A percentile compares a stretch with the other conserved stretches of the same genome.
Conservation (phyloP, 2,329 filamentous ascomycete species). For the Penicillium sp. region DNA sequence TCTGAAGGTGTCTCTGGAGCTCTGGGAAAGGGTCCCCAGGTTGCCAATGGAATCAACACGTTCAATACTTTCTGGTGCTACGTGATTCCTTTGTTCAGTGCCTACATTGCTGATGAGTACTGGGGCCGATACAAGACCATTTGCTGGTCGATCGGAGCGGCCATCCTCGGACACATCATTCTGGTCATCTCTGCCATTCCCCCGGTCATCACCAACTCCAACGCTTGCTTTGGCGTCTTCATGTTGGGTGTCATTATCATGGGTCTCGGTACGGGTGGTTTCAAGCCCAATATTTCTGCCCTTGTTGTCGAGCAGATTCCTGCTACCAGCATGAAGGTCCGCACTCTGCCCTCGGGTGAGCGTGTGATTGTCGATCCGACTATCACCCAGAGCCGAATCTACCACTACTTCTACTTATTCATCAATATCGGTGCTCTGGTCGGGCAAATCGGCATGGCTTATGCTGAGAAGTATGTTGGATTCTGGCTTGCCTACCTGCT, state of each 20-base stretch:
- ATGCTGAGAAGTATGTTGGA: conserved; percentile 71
- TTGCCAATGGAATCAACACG: conserved; percentile 50
- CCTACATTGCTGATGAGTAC: conserved; percentile 67
- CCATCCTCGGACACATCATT: conserved; percentile 66
- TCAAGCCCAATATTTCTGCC: conserved; percentile 76
- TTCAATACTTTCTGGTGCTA: conserved; percentile 65
- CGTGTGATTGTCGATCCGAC: conserved; percentile 69
- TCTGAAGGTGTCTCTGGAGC: conserved; percentile 51
- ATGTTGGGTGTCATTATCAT: conserved; percentile 64
- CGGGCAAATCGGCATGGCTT: conserved; percentile 65
- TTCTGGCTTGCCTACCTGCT: conserved; percentile 62
- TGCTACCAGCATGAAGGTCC: conserved; percentile 57
- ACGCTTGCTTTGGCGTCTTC: conserved; percentile 62
- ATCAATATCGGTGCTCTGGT: conserved; percentile 66
- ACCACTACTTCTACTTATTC: conserved; percentile 68
- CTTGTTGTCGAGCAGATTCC: conserved; percentile 69
- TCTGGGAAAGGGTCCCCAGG: conserved; percentile 55
- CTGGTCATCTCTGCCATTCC: conserved; percentile 67
- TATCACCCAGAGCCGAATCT: conserved; percentile 67
- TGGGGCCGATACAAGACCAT: conserved; percentile 71
- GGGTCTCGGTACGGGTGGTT: conserved; percentile 71
- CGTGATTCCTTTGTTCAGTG: conserved; percentile 59
- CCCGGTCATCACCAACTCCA: conserved; percentile 56
- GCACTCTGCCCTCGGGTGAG: conserved; percentile 56
- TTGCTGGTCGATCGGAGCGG: conserved; percentile 62